Base-by-base conservation (phyloP, 768 basidiomycete species). In the Lactarius psammicola region DNA sequence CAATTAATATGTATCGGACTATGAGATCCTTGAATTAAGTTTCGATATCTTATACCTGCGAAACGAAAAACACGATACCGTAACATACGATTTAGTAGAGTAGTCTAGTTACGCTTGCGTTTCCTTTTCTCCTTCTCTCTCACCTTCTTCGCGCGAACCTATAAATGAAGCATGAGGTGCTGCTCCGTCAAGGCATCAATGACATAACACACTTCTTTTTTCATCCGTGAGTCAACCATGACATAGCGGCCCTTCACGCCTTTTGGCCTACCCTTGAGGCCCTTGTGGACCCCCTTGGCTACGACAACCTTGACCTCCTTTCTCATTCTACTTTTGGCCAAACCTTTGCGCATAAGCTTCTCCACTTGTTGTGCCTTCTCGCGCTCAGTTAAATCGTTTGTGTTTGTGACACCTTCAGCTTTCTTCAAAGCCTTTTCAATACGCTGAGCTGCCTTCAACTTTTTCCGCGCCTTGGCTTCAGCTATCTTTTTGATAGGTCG, bases 401-500 rank as follows among this genome's bases (percentile, higher is more conserved):
- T 94, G 49, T 89, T 82, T 71, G 90, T 92, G 66, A 98, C 87
- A 56, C 93, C 94, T 72, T 98, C 94, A 2, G 95, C 97, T 77
- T 95, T 98, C 80, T 93, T 96, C 84, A 93, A 85, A 11, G 94
- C 92, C 76, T 94, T 96, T 72, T 95, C 93, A 15, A 98, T 78
- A 56, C 87, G 83, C 70, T 91, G 90, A 15, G 84, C 82, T 13
- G 95, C 93, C 77, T 88, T 93, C 74, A 92, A 79, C 79, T 98
- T 98, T 79, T 99, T 99, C 68, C 97, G 85, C 33, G 94, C 95
- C 76, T 98, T 98, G 17, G 97, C 97, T 78, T 98, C 97, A 10
- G 96, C 97, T 8, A 98, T 85, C 81, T 99, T 99, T 80, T 97
- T 98, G 79, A 99, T 98, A 20, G 97, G 97, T 30, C 97, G 87